Conservation (phyloP, 192 early-diverging fungal species). For the Glomus cerebriforme region DNA sequence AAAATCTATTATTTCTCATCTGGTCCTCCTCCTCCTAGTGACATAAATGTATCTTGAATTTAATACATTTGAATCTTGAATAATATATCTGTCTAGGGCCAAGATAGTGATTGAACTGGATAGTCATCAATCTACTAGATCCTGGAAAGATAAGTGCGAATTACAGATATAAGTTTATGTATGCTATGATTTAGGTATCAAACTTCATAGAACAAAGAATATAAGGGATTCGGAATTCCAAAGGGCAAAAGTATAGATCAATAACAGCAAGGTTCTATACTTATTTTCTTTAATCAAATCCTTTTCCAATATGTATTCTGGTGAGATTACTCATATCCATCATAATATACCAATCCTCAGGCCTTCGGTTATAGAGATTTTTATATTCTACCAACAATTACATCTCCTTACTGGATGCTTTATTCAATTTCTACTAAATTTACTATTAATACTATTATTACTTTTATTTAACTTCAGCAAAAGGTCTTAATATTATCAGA, state of each 20-base stretch:
- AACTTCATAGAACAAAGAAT: not conserved
- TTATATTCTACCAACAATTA: too few relatives aligned
- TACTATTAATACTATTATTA: too few relatives aligned
- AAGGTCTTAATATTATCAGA: too few relatives aligned
- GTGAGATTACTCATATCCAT: too few relatives aligned
- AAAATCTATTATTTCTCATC: not conserved
- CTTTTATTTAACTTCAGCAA: too few relatives aligned
- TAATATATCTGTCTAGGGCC: not conserved
- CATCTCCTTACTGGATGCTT: too few relatives aligned
- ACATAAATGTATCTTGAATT: slow-evolving; percentile 12
- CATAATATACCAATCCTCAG: too few relatives aligned
- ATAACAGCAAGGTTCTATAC: slow-evolving; percentile 4
- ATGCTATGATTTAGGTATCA: not conserved
- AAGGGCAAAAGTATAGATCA: not conserved
- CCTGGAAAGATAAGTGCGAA: not conserved
- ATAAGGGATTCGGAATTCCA: not conserved
- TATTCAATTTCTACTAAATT: too few relatives aligned
- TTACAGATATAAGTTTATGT: not conserved
- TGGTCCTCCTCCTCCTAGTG: not conserved
- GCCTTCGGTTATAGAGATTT: too few relatives aligned
- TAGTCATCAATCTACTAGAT: not conserved
- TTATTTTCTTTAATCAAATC: too few relatives aligned
- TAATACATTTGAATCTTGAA: slow-evolving; percentile 5
- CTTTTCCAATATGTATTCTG: too few relatives aligned
- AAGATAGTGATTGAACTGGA: not conserved